Conservation (phyloP, 164 flowering plant species). For the Macadamia integrifolia region DNA sequence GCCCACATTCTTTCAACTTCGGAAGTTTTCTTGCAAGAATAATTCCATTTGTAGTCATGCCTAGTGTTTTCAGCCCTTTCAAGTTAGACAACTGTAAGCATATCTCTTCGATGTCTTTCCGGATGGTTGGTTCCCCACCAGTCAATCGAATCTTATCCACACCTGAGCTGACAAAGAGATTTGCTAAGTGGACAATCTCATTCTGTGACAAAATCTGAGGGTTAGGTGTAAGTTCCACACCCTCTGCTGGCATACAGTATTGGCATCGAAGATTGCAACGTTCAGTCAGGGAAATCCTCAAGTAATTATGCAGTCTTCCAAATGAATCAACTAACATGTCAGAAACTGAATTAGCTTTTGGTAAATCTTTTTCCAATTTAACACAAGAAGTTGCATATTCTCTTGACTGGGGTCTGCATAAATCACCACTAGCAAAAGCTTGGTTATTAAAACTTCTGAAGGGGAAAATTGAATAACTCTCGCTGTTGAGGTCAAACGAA, state of each 20-base stretch:
- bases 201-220: constrained; percentile 49
- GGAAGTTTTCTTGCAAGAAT: constrained; percentile 79
- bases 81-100: constrained; percentile 65
- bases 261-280: constrained; percentile 91
- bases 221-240: constrained; percentile 77
- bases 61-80: constrained; percentile 75
- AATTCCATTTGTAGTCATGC: constrained; percentile 92
- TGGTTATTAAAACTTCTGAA: constrained; percentile 2
- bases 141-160: constrained; percentile 89
- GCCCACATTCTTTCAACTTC: constrained; percentile 77
- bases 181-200: constrained; percentile 73
- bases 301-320: constrained; percentile 85
- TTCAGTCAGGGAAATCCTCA: constrained; percentile 93
- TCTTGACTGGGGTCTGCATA: constrained; percentile 16
- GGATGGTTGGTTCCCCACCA: constrained; percentile 92
- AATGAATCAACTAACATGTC: constrained; percentile 87
- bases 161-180: constrained; percentile 75
- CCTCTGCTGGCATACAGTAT: constrained; percentile 96
- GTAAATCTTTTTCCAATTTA: constrained; percentile 34
- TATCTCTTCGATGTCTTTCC: constrained; percentile 87
- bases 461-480: constrained; percentile 1
- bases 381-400: constrained; percentile 47
- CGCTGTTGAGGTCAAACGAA: constrained; percentile 5
- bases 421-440: constrained; percentile 9
- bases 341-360: constrained; percentile 41